These are phyloP conservation scores for Auricularia sp. DNA, from an alignment of 768 basidiomycete species.

Conservation along the genomic window DNA sequence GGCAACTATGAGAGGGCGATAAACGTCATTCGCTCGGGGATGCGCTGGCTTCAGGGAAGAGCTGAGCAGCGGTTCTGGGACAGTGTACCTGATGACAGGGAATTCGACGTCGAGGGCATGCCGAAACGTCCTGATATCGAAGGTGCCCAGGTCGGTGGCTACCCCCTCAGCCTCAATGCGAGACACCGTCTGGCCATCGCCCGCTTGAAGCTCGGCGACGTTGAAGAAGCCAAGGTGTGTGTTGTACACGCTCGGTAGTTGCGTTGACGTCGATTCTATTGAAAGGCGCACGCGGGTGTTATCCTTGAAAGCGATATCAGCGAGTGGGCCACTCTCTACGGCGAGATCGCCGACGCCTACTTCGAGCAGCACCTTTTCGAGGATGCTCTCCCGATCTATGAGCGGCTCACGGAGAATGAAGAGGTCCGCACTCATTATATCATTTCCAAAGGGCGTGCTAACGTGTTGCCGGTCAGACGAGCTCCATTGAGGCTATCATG, in stretches of 20 bases:
- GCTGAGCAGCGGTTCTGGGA: constrained; percentile 71
- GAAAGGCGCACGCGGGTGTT: constrained; percentile 65
- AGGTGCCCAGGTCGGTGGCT: constrained; percentile 14
- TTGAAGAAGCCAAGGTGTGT: constrained; percentile 72
- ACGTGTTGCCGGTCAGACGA: constrained; percentile 41
- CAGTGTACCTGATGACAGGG: constrained; percentile 73
- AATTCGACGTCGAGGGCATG: constrained; percentile 52
- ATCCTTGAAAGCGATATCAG: constrained; percentile 62
- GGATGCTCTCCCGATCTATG: constrained; percentile 74
- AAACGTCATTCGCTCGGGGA: constrained; percentile 60
- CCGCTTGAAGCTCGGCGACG: constrained; percentile 68
- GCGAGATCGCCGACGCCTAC: constrained; percentile 79
- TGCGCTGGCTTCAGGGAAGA: constrained; percentile 87
- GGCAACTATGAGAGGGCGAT: constrained; percentile 61
- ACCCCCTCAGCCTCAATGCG: constrained; percentile 63
- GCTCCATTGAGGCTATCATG: constrained; percentile 55
- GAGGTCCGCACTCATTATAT: constrained; percentile 32
- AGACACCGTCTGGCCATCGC: constrained; percentile 77
- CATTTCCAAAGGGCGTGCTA: no score
- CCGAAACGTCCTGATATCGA: constrained; percentile 12
- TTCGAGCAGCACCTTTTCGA: constrained; percentile 66
- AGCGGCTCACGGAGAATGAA: constrained; percentile 62
- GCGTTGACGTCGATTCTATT: not conserved
- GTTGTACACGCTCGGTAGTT: not conserved
- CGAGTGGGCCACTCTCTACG: constrained; percentile 70